phyloP scores from a whole-genome alignment of 2,329 filamentous ascomycete species.

The Penicillium sp. region DNA sequence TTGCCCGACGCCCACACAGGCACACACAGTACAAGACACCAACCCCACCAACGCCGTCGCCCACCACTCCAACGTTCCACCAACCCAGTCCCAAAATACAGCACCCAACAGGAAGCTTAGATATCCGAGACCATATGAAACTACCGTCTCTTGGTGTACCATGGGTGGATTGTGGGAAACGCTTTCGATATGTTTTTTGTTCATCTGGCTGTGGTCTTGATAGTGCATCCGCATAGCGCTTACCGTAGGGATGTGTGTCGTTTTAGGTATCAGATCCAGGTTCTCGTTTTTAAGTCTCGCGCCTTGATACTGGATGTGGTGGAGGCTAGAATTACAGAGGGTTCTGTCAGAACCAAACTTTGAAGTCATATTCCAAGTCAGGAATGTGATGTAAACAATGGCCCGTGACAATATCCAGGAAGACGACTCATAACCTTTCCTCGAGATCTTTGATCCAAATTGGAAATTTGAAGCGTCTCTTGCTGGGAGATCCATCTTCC shows the following conservation, averaged over 20 bases:
- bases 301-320: neutral
- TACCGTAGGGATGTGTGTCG: neutral
- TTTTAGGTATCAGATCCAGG: neutral
- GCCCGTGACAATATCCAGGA: too few relatives aligned
- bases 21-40: too few relatives aligned
- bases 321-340: too few relatives aligned
- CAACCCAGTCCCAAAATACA: neutral
- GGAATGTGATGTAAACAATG: too few relatives aligned
- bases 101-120: neutral
- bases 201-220: neutral
- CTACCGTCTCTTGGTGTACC: neutral
- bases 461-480: too few relatives aligned
- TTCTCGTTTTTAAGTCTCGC: neutral
- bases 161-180: neutral
- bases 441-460: too few relatives aligned
- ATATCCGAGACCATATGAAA: neutral
- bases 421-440: too few relatives aligned
- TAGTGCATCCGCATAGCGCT: neutral
- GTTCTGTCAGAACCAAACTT: too few relatives aligned
- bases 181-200: neutral
- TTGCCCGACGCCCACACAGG: neutral
- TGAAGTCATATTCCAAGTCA: too few relatives aligned
- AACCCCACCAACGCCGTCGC: neutral
- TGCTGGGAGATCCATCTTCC: too few relatives aligned
- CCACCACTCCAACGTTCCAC: neutral